Evolutionary conservation across 192 early-diverging fungal genomes (phyloP).

Genomic region (Coemansia sp.): DNA sequence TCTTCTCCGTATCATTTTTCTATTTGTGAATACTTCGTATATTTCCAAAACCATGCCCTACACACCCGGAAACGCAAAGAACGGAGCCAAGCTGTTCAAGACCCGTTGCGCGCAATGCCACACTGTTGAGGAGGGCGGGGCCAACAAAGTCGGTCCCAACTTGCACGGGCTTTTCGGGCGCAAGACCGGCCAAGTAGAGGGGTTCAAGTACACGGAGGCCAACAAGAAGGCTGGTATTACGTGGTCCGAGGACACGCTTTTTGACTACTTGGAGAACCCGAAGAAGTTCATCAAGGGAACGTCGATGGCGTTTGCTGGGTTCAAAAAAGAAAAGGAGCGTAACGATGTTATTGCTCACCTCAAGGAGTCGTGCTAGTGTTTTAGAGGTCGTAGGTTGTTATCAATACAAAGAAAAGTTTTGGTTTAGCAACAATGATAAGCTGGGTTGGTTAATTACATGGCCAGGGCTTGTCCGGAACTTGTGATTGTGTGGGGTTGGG

Average conservation of each 20-base stretch:
- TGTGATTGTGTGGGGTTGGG: no score
- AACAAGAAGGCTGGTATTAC: conserved; percentile 80
- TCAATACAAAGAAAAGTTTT: no score
- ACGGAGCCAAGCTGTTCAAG: conserved; percentile 79
- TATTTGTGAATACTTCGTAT: neutral
- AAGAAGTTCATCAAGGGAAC: conserved; percentile 96
- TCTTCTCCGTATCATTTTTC: neutral
- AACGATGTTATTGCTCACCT: conserved; percentile 91
- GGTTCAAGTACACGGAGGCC: conserved; percentile 91
- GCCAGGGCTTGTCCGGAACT: no score
- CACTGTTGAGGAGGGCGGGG: conserved; percentile 71
- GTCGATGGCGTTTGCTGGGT: conserved; percentile 94
- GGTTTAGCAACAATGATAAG: no score
- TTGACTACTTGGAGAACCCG: conserved; percentile 97
- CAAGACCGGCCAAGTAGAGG: conserved; percentile 78
- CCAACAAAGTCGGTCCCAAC: conserved; percentile 97
- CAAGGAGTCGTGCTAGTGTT: conserved; percentile 60
- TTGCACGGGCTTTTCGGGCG: conserved; percentile 90
- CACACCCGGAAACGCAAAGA: conserved; percentile 40
- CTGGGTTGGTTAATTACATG: no score
- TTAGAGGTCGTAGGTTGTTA: neutral
- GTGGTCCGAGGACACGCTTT: conserved; percentile 91
- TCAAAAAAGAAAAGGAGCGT: conserved; percentile 69
- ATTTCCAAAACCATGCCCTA: conserved; percentile 12
- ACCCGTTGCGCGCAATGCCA: conserved; percentile 99